Conservation (phyloP, 345 rosid species). For the Eucalyptus urophylla region DNA sequence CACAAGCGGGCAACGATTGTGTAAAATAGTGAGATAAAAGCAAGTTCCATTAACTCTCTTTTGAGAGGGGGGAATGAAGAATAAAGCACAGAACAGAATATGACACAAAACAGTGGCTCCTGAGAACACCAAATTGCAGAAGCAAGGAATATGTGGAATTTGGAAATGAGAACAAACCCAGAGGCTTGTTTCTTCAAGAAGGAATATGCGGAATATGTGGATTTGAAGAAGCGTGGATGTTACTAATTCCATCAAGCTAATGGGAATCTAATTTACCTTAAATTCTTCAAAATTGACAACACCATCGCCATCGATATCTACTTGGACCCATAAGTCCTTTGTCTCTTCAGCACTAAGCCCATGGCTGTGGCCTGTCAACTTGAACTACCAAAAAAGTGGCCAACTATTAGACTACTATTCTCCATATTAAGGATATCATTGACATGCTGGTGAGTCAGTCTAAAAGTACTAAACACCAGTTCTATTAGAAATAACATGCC, state of each 20-base stretch:
- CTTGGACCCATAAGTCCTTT: slow-evolving; percentile 72
- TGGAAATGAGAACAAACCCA: not conserved
- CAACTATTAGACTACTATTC: not conserved
- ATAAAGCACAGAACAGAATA: not conserved
- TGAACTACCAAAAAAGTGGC: slow-evolving; percentile 26
- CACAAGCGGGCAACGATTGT: not conserved
- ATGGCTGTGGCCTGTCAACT: slow-evolving; percentile 53
- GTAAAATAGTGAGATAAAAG: not conserved
- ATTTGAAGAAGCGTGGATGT: not conserved
- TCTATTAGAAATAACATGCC: not conserved
- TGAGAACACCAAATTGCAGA: not conserved
- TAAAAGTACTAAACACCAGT: not conserved
- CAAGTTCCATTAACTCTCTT: not conserved
- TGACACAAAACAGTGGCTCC: not conserved
- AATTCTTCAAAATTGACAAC: slow-evolving; percentile 70
- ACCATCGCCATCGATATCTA: slow-evolving; percentile 70
- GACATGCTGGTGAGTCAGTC: not conserved
- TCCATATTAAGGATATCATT: not conserved
- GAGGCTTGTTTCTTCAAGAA: not conserved
- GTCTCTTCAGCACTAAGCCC: slow-evolving; percentile 75
- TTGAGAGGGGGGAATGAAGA: not conserved
- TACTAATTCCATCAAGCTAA: not conserved
- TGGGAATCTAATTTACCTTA: slow-evolving; percentile 33
- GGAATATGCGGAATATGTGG: not conserved
- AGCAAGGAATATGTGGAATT: not conserved